Evolutionary conservation across 192 early-diverging fungal species (phyloP).

Genomic region (Chytriomyces sp.): DNA sequence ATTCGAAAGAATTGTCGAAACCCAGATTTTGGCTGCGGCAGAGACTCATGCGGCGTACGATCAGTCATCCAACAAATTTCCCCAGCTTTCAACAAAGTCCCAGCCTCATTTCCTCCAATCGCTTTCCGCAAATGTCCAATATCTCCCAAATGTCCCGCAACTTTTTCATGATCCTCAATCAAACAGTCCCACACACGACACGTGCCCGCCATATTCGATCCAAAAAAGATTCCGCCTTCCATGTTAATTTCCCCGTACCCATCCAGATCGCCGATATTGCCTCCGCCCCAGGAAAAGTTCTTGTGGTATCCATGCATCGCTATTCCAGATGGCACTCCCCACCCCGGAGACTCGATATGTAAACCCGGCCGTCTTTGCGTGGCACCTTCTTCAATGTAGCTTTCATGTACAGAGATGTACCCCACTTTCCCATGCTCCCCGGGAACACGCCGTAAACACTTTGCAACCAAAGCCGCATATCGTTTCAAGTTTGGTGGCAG

Average conservation of each 20-base stretch:
- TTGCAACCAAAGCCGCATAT: constrained; percentile 1
- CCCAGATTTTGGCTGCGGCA: background rate
- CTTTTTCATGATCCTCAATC: background rate
- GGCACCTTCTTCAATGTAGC: background rate
- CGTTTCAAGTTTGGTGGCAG: constrained; percentile 11
- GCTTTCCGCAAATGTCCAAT: constrained; percentile 1
- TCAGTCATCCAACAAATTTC: constrained; percentile 6
- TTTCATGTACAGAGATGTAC: constrained; percentile 10
- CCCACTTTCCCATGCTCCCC: constrained; percentile 5
- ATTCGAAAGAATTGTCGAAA: constrained; percentile 15
- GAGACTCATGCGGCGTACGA: constrained; percentile 20
- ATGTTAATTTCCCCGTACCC: too few relatives aligned
- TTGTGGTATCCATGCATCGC: too few relatives aligned
- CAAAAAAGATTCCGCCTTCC: constrained; percentile 11
- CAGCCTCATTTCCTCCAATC: background rate
- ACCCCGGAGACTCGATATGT: constrained; percentile 12
- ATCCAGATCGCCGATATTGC: too few relatives aligned
- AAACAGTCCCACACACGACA: constrained; percentile 6
- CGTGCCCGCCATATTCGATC: background rate
- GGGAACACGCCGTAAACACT: background rate
- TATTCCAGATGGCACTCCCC: too few relatives aligned
- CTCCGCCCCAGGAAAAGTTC: too few relatives aligned
- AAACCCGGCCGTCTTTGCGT: constrained; percentile 5
- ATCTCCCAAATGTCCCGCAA: background rate
- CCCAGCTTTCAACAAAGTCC: background rate